Conservation (phyloP, 1,139 yeast species). For the Hemisphaericaspora xylanilytica region DNA sequence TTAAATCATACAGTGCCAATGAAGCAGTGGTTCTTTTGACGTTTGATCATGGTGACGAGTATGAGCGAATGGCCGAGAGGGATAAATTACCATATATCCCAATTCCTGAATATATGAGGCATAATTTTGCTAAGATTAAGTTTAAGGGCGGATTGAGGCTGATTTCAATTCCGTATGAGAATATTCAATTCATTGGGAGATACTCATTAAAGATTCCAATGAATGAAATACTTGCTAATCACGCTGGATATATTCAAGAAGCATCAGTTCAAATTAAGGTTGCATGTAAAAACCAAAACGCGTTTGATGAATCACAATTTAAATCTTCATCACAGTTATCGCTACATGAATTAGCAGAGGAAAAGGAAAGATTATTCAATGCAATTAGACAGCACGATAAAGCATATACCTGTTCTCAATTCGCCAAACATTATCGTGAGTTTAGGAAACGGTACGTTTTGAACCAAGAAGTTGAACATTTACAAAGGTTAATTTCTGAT, state of each 20-base stretch:
- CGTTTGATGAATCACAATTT: constrained; percentile 47
- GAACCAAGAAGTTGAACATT: constrained; percentile 49
- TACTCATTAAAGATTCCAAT: constrained; percentile 43
- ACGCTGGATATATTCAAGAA: constrained; percentile 38
- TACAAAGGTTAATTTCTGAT: constrained; percentile 69
- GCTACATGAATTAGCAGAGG: constrained; percentile 49
- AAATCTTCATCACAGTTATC: constrained; percentile 47
- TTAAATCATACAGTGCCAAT: constrained; percentile 34
- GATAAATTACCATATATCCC: constrained; percentile 57
- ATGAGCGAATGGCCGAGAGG: constrained; percentile 23
- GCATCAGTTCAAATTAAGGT: constrained; percentile 41
- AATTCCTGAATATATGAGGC: constrained; percentile 22
- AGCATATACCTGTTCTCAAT: constrained; percentile 34
- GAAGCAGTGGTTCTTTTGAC: constrained; percentile 37
- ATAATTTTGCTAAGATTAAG: constrained; percentile 27
- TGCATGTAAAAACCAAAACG: constrained; percentile 41
- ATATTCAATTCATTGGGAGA: constrained; percentile 51
- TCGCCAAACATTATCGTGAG: constrained; percentile 48
- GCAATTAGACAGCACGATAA: constrained; percentile 30
- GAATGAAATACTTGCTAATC: constrained; percentile 44
- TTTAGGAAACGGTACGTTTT: constrained; percentile 48
- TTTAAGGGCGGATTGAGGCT: constrained; percentile 36
- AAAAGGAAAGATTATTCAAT: constrained; percentile 40
- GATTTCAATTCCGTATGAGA: constrained; percentile 44
- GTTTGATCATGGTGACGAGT: constrained; percentile 44